phyloP scores from a whole-genome alignment of 2,329 filamentous ascomycete genomes.

The Fusarium albidum region DNA sequence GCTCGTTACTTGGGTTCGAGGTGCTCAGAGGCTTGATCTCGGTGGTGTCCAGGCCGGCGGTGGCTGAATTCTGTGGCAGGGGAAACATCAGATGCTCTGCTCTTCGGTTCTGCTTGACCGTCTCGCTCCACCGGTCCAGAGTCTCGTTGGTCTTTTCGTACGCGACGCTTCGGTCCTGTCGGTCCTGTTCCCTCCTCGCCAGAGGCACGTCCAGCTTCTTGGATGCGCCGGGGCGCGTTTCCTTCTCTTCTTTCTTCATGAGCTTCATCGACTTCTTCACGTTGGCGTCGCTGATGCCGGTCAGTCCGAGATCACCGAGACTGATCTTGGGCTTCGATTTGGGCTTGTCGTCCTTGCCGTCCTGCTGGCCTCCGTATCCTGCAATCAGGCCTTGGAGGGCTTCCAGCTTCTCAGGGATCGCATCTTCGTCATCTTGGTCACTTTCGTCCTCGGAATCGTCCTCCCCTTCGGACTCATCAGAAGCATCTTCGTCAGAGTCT shows the following conservation, averaged over 20 bases:
- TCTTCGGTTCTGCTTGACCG: slow-evolving; percentile 90
- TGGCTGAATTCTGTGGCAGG: slow-evolving; percentile 74
- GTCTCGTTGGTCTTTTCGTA: slow-evolving; percentile 93
- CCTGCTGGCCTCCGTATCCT: slow-evolving; percentile 71
- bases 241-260: slow-evolving; percentile 69
- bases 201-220: slow-evolving; percentile 84
- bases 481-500: slow-evolving; percentile 52
- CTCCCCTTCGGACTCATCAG: slow-evolving; percentile 52
- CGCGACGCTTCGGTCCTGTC: slow-evolving; percentile 80
- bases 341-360: slow-evolving; percentile 56
- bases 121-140: slow-evolving; percentile 90
- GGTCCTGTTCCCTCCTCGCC: slow-evolving; percentile 85
- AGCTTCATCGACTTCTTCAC: slow-evolving; percentile 83
- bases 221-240: slow-evolving; percentile 52
- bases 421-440: slow-evolving; percentile 53
- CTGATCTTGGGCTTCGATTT: slow-evolving; percentile 72
- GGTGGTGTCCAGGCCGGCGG: slow-evolving; percentile 65
- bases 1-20: slow-evolving; percentile 74
- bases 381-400: slow-evolving; percentile 75
- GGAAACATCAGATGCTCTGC: slow-evolving; percentile 93
- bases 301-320: slow-evolving; percentile 76
- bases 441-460: slow-evolving; percentile 59
- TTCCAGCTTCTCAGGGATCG: slow-evolving; percentile 65
- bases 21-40: slow-evolving; percentile 71
- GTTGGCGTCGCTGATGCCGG: slow-evolving; percentile 75